These are phyloP conservation scores for Iris macrosiphon DNA, from an alignment of 106 monocot species.

Conservation along the genomic window DNA sequence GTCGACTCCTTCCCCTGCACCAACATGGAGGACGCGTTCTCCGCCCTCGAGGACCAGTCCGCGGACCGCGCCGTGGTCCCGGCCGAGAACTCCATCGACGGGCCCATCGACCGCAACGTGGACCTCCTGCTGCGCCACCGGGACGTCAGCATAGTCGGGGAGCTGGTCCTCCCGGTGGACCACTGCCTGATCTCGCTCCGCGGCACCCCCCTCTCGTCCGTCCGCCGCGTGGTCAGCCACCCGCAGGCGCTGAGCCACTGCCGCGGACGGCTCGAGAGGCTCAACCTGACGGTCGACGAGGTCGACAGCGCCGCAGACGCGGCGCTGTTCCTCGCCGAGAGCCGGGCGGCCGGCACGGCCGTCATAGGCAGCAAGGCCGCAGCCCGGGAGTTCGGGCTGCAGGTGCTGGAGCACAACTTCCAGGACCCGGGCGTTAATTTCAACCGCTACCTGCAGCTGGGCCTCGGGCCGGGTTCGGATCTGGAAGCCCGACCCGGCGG, in stretches of 20 bases:
- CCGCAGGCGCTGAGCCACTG: constrained; percentile 70
- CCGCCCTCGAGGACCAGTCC: constrained; percentile 28
- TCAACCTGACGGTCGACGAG: constrained; percentile 42
- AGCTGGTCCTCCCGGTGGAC: constrained; percentile 61
- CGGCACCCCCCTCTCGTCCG: not conserved
- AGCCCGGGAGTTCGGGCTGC: constrained; percentile 55
- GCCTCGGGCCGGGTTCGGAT: not conserved
- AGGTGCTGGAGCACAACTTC: constrained; percentile 38
- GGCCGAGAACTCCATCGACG: constrained; percentile 68
- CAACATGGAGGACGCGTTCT: constrained; percentile 55
- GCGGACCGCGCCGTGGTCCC: constrained; percentile 74
- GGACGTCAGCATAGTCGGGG: constrained; percentile 38
- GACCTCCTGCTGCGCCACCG: constrained; percentile 66
- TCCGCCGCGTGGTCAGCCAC: constrained; percentile 53
- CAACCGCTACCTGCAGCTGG: constrained; percentile 55
- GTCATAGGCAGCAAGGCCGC: constrained; percentile 60
- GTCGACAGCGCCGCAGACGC: constrained; percentile 49
- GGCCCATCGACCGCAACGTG: constrained; percentile 53
- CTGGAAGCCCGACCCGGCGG: not conserved
- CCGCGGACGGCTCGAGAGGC: constrained; percentile 12
- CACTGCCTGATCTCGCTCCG: constrained; percentile 54
- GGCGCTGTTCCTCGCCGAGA: constrained; percentile 37
- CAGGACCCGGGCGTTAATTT: constrained; percentile 41
- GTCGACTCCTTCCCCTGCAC: constrained; percentile 23
- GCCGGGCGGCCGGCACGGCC: constrained; percentile 38